phyloP scores from a whole-genome alignment of 192 early-diverging fungal species.

The Rhizophagus clarus region DNA sequence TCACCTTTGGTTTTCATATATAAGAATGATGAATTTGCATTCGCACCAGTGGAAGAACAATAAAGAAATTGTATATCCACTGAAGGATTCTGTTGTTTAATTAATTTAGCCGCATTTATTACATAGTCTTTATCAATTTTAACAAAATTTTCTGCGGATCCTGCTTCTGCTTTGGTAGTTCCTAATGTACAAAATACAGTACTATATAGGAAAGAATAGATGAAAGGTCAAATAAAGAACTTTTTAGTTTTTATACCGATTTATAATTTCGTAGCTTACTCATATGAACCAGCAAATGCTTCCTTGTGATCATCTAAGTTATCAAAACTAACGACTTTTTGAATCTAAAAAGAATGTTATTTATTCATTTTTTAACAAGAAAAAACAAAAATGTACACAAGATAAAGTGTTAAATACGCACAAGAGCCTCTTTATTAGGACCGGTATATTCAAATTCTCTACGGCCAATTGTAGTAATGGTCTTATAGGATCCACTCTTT shows the following conservation, averaged over 20 bases:
- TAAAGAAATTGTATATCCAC: conserved; percentile 54
- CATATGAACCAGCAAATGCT: conserved; percentile 44
- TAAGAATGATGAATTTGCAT: conserved; percentile 62
- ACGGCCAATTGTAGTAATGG: conserved; percentile 61
- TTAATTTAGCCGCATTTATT: conserved; percentile 61
- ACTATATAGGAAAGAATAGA: conserved; percentile 42
- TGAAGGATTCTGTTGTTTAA: conserved; percentile 54
- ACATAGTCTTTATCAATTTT: conserved; percentile 83
- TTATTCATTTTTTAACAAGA: neutral
- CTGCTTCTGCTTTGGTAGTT: conserved; percentile 51
- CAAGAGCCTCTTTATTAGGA: conserved; percentile 47
- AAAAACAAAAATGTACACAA: too few relatives aligned
- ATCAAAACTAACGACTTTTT: conserved; percentile 77
- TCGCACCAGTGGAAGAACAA: conserved; percentile 54
- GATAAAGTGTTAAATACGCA: neutral
- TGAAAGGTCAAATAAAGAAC: neutral
- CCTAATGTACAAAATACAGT: conserved; percentile 69
- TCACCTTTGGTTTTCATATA: conserved; percentile 79
- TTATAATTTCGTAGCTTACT: conserved; percentile 39
- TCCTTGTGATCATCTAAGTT: conserved; percentile 50
- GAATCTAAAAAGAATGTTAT: conserved; percentile 43
- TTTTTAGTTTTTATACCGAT: conserved; percentile 28
- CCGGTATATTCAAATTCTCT: conserved; percentile 46
- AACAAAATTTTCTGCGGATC: conserved; percentile 64
- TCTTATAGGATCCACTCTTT: conserved; percentile 43